Evolutionary conservation across 192 early-diverging fungal species (phyloP).

Genomic region (Martensiomyces pterosporus): DNA sequence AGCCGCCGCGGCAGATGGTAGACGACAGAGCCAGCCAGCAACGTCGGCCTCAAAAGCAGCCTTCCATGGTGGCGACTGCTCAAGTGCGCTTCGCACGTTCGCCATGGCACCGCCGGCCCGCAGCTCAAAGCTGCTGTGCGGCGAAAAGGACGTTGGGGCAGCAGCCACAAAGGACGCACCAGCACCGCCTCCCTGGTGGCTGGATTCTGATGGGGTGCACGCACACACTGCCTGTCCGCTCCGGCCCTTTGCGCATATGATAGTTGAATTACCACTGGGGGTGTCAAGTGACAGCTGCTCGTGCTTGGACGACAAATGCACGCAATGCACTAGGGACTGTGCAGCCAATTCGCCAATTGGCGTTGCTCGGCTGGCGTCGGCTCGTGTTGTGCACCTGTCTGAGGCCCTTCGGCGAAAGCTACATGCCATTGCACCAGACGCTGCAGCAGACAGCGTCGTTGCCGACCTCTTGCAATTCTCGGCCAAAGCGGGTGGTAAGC

Average conservation of each 20-base stretch:
- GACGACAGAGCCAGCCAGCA: too few relatives aligned
- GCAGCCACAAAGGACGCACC: not conserved
- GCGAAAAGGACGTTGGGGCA: not conserved
- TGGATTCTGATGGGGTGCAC: conserved; percentile 39
- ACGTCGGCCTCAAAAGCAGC: too few relatives aligned
- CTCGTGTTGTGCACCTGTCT: conserved; percentile 30
- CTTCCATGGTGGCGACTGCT: too few relatives aligned
- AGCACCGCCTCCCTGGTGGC: conserved; percentile 38
- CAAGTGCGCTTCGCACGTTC: too few relatives aligned
- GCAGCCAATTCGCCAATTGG: conserved; percentile 14
- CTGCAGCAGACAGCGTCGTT: conserved; percentile 13
- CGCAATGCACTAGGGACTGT: too few relatives aligned
- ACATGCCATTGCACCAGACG: conserved; percentile 19
- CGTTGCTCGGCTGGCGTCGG: conserved; percentile 17
- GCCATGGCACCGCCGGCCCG: too few relatives aligned
- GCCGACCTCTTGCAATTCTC: conserved; percentile 30
- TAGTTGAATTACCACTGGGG: conserved; percentile 11
- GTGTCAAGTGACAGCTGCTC: too few relatives aligned
- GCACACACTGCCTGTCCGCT: conserved; percentile 48
- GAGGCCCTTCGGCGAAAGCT: conserved; percentile 44
- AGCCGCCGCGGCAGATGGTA: too few relatives aligned
- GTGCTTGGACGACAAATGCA: conserved; percentile 1
- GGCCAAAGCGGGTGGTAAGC: conserved; percentile 1
- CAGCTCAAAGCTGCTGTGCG: too few relatives aligned
- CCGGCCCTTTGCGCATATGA: conserved; percentile 50